phyloP scores from a whole-genome alignment of 352 stramenopile genomes.

The Pythium grandisporangium region DNA sequence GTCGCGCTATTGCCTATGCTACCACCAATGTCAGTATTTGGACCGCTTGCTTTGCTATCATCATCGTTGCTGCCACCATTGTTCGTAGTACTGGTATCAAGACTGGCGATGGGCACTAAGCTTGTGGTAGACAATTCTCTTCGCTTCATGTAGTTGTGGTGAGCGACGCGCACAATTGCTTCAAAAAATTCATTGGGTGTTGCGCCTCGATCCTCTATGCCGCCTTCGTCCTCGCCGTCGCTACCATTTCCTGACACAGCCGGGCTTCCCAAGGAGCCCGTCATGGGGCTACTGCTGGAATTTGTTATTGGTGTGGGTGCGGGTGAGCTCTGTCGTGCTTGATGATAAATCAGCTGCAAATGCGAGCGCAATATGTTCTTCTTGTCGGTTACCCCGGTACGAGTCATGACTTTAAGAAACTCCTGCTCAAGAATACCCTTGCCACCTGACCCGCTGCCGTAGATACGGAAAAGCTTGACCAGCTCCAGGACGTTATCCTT shows the following conservation, averaged over 20 bases:
- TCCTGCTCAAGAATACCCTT: conserved; percentile 74
- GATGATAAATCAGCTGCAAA: conserved; percentile 68
- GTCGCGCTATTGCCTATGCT: not conserved
- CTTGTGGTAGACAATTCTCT: too few species aligned
- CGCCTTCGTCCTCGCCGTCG: conserved; percentile 16
- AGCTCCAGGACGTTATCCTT: conserved; percentile 69
- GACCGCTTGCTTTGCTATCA: too few species aligned
- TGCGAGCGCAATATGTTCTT: conserved; percentile 72
- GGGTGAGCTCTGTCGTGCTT: conserved; percentile 13
- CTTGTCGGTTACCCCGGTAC: conserved; percentile 65
- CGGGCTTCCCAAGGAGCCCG: not conserved
- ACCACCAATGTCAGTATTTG: not conserved
- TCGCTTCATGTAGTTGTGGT: conserved; percentile 65
- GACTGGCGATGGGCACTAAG: too few species aligned
- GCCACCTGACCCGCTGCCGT: conserved; percentile 46
- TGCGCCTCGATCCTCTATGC: conserved; percentile 42
- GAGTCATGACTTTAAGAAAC: conserved; percentile 78
- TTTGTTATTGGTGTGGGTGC: not conserved
- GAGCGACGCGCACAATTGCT: conserved; percentile 50
- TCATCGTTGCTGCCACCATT: too few species aligned
- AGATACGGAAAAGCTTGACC: conserved; percentile 76
- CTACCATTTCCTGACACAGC: not conserved
- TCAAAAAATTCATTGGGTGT: conserved; percentile 80
- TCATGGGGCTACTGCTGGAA: conserved; percentile 6
- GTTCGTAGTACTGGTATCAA: too few species aligned